Evolutionary conservation across 805 yeast species (phyloP).

Genomic region (Yamadazyma scolyti): DNA sequence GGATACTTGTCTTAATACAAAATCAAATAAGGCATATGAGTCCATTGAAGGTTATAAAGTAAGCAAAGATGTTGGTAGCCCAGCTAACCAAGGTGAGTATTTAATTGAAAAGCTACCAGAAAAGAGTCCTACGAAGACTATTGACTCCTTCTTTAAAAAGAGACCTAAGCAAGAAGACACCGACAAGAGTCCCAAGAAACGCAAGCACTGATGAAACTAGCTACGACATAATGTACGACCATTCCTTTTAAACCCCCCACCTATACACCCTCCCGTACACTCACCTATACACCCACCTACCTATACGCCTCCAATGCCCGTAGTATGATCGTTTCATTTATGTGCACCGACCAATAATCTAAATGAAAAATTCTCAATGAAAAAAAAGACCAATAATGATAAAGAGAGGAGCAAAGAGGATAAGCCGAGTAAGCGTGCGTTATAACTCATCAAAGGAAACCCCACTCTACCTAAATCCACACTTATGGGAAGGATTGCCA

Average conservation of each 20-base stretch:
- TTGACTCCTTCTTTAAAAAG: conserved; percentile 24
- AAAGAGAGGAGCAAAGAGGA: neutral
- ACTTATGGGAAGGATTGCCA: conserved; percentile 67
- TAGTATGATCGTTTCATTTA: too few relatives aligned
- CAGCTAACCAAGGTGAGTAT: conserved; percentile 42
- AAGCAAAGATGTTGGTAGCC: conserved; percentile 60
- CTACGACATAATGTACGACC: too few relatives aligned
- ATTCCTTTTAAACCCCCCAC: too few relatives aligned
- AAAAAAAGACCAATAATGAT: too few relatives aligned
- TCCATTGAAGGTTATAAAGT: conserved; percentile 56
- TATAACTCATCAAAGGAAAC: conserved; percentile 6
- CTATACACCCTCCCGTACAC: too few relatives aligned
- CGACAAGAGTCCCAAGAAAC: too few relatives aligned
- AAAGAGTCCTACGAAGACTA: conserved; percentile 17
- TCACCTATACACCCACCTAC: too few relatives aligned
- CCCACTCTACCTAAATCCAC: conserved; percentile 55
- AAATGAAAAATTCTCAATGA: neutral
- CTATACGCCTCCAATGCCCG: too few relatives aligned
- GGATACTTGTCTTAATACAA: conserved; percentile 35
- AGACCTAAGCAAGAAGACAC: neutral
- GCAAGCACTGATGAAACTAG: too few relatives aligned
- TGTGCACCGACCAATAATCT: too few relatives aligned
- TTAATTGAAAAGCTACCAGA: conserved; percentile 24
- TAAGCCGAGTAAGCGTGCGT: conserved; percentile 5
- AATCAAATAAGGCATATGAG: conserved; percentile 24